Evolutionary conservation across 2,329 filamentous ascomycete genomes (phyloP), one percentile per base, ranked within the genome.

Genomic region (Fusarium sp.): DNA sequence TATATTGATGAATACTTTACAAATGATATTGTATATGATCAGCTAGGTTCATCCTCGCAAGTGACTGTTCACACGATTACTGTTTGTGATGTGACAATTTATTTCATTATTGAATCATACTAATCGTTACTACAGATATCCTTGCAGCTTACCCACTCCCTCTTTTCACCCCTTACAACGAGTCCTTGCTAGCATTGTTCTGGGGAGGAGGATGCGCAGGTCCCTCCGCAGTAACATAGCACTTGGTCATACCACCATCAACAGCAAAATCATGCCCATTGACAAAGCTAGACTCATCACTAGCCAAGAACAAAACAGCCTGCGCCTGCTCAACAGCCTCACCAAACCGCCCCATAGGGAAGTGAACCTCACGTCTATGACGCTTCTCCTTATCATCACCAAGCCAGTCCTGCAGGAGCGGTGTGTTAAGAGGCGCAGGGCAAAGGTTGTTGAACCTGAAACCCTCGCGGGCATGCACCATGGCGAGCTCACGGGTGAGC

Each of bases 311-410:
- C 12, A 97, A 81, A 2, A 97, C 95, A 11, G 94, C 95, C 72
- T 97, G 93, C 0, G 95, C 95, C 86, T 97, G 95, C 86, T 98
- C 95, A 69, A 97, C 86, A n/a, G 95, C 94, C 86, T 98, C 95
- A 56, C 95, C 95, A 79, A 97, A 97, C 18, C 95, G 90, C 46
- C 95, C 95, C 12, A 88, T 90, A 9, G 95, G 95, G 87, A 97
- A 97, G 83, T 97, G 95, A 28, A 97, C 88, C 86, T 97, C 94
- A 64, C 95, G 92, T 52, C 95, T 88, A 79, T 90, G 85, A 37
- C 95, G 91, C 89, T 97, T 97, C 69, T 89, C 89, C 80, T 90
- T 81, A 84, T 97, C 95, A 78, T 96, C 94, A 71, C 95, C 95
- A 28, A 97, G 90, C 94, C 94, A 97, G 83, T 97, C 94, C 85